Evolutionary conservation across 352 stramenopile genomes (phyloP).

Genomic region (Phytophthora megakarya): DNA sequence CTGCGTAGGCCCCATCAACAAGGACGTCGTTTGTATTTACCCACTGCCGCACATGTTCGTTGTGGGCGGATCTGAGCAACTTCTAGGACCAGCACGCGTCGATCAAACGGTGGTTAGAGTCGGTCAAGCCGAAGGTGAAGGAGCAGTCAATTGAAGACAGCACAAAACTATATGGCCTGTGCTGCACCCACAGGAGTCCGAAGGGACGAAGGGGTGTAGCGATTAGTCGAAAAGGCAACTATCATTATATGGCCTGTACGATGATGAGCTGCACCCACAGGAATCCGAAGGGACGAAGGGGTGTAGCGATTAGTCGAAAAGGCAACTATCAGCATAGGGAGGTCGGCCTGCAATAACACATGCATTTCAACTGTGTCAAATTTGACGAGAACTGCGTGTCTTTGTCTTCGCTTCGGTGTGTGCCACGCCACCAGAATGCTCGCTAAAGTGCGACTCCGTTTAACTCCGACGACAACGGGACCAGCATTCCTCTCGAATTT

Average conservation of each 20-base stretch:
- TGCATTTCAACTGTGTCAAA: background rate
- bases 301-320: constrained; percentile 12
- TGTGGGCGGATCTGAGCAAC: constrained; percentile 98
- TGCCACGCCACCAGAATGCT: constrained; percentile 15
- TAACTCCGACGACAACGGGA: no score
- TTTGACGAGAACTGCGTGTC: constrained; percentile 4
- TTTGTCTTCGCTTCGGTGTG: background rate
- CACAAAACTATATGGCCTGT: constrained; percentile 99
- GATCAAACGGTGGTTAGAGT: constrained; percentile 99
- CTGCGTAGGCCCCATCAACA: constrained; percentile 97
- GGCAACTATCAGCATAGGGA: constrained; percentile 10
- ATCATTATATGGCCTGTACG: constrained; percentile 3
- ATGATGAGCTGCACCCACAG: constrained; percentile 99
- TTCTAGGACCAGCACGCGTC: constrained; percentile 97
- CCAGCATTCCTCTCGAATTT: constrained; percentile 4
- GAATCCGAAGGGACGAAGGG: constrained; percentile 99
- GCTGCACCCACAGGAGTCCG: constrained; percentile 98
- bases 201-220: constrained; percentile 95
- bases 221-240: constrained; percentile 14
- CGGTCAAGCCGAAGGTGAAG: constrained; percentile 82
- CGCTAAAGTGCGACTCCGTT: no score
- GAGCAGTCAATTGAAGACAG: constrained; percentile 94
- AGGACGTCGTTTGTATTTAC: constrained; percentile 96
- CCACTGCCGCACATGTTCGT: constrained; percentile 99
- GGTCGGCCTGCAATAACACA: constrained; percentile 9